Evolutionary conservation across 179 eudicot species (phyloP).

Genomic region (Sideroxylon spinosum): DNA sequence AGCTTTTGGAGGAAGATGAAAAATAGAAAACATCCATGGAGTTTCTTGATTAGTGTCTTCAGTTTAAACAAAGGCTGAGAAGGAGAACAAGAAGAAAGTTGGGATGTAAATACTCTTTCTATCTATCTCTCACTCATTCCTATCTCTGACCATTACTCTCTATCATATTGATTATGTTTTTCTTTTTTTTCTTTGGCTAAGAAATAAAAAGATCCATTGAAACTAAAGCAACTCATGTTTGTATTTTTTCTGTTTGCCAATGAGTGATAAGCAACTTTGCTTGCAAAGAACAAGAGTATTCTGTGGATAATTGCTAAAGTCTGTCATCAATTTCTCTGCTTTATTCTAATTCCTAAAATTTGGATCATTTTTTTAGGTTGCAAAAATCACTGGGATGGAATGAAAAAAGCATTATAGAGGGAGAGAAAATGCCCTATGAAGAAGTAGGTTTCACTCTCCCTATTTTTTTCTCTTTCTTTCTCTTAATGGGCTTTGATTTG

Average conservation of each 20-base stretch:
- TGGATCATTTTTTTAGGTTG: constrained; percentile 32
- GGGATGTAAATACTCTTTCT: constrained; percentile 13
- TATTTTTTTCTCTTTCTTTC: background rate
- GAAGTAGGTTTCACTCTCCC: constrained; percentile 36
- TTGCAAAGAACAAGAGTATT: constrained; percentile 55
- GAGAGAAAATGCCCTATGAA: constrained; percentile 61
- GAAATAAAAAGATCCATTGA: constrained; percentile 84
- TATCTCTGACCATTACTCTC: background rate
- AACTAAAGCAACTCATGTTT: constrained; percentile 83
- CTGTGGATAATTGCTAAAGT: constrained; percentile 41
- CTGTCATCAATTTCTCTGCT: background rate
- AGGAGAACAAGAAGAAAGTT: constrained; percentile 65
- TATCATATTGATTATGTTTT: background rate
- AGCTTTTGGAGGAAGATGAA: constrained; percentile 74
- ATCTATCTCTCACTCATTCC: no score
- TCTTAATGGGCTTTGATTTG: background rate
- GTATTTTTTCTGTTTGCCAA: constrained; percentile 68
- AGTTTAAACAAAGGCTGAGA: constrained; percentile 61
- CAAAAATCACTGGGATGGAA: constrained; percentile 73
- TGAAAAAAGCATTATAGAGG: constrained; percentile 83
- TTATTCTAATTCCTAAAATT: background rate
- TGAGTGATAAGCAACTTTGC: constrained; percentile 53
- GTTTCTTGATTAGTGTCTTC: constrained; percentile 81
- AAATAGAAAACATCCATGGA: constrained; percentile 87
- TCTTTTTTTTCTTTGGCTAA: constrained; percentile 26